Percentiles rank a stretch among this genome's conserved stretches.
These are phyloP conservation scores for Marasmius sp. DNA, from an alignment of 1,284 basidiomycete genomes.

Conservation along the genomic window DNA sequence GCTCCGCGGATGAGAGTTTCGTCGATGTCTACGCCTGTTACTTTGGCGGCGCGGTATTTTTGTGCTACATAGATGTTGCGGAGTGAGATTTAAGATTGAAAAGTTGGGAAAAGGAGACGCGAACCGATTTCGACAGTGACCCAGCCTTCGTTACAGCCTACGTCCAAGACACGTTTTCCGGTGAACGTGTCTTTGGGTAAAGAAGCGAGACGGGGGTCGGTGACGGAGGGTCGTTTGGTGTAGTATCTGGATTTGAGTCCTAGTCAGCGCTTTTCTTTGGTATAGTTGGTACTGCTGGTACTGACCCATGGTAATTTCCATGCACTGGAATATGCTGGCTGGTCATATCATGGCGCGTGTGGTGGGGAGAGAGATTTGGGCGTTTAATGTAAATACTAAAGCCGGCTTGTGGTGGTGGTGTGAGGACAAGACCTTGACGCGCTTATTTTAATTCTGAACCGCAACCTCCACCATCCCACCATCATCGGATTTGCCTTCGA, in stretches of 20 bases:
- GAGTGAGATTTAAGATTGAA: not conserved
- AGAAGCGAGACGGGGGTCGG: constrained; percentile 60
- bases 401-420: not conserved
- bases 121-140: constrained; percentile 80
- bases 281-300: not conserved
- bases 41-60: constrained; percentile 52
- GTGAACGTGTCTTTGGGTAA: constrained; percentile 55
- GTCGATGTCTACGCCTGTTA: constrained; percentile 83
- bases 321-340: constrained; percentile 34
- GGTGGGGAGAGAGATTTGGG: too few relatives aligned
- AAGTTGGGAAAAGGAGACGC: constrained; percentile 9
- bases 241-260: too few relatives aligned
- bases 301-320: constrained; percentile 68
- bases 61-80: constrained; percentile 49
- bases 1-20: constrained; percentile 65
- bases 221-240: constrained; percentile 57
- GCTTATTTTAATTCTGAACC: not conserved
- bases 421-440: not conserved
- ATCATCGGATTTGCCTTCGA: not conserved
- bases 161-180: constrained; percentile 65
- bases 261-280: not conserved
- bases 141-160: constrained; percentile 84
- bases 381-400: too few relatives aligned
- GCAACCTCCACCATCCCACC: not conserved
- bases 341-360: not conserved